phyloP scores from a whole-genome alignment of 2,329 filamentous ascomycete genomes.

The Fusarium siculi region DNA sequence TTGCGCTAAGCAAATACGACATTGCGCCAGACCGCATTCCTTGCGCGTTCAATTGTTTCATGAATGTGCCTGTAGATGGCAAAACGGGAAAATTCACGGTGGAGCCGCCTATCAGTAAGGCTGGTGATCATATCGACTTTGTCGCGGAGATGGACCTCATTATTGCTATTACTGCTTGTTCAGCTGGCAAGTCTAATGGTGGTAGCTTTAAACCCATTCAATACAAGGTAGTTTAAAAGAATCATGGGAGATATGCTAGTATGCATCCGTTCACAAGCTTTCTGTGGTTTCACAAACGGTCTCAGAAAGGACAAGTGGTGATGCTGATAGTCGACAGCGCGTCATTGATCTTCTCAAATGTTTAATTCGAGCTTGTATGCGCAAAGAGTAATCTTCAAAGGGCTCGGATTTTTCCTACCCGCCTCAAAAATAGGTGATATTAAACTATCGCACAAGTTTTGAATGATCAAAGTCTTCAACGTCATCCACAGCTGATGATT shows the following conservation, averaged over 20 bases:
- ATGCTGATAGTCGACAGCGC: background rate
- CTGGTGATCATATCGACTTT: background rate
- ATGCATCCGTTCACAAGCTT: background rate
- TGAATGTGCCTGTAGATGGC: background rate
- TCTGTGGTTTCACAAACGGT: background rate
- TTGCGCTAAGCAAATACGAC: background rate
- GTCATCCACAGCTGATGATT: background rate
- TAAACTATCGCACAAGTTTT: fast-evolving
- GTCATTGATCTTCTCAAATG: background rate
- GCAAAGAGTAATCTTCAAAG: fast-evolving
- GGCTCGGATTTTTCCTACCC: background rate
- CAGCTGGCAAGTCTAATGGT: background rate
- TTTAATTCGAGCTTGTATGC: background rate
- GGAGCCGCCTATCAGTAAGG: background rate
- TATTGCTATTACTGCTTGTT: background rate
- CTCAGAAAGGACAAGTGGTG: background rate
- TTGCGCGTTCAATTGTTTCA: background rate
- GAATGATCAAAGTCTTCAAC: background rate
- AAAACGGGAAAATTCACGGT: background rate
- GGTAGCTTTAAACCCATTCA: background rate
- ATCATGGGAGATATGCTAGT: background rate
- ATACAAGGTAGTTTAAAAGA: background rate
- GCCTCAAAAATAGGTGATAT: fast-evolving
- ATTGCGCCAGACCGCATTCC: background rate
- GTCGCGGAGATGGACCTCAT: background rate